Percentiles rank a stretch among this genome's conserved stretches.
Conservation (phyloP, 495 filamentous ascomycete species). For the Hypoxylon subgilvum region DNA sequence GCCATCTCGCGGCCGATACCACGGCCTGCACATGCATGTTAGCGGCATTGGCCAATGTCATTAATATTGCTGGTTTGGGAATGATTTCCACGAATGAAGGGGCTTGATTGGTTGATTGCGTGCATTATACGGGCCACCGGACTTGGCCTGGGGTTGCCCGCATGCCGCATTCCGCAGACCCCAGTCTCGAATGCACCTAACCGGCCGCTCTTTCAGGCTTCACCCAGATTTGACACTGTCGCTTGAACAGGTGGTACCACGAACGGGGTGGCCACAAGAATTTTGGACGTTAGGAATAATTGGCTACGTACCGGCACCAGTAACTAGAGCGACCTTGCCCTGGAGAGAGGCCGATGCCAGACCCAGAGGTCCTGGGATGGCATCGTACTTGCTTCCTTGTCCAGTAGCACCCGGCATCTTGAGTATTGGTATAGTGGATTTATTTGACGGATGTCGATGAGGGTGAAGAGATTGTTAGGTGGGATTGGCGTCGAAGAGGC, state of each 20-base stretch:
- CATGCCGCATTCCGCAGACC: neutral
- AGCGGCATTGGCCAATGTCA: too few species aligned
- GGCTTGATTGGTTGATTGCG: constrained; percentile 2
- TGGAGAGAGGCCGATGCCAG: constrained; percentile 55
- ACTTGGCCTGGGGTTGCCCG: constrained; percentile 27
- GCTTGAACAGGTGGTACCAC: too few species aligned
- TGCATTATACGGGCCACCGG: constrained; percentile 4
- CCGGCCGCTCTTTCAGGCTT: too few species aligned
- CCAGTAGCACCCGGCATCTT: constrained; percentile 48
- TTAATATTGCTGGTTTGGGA: constrained; percentile 1
- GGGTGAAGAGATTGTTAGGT: neutral
- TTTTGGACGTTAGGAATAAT: constrained; percentile 44
- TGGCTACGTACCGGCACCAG: constrained; percentile 42
- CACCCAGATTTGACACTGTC: too few species aligned
- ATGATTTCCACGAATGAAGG: neutral
- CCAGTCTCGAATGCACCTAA: constrained; percentile 7
- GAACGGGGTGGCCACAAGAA: too few species aligned
- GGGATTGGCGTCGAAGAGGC: neutral
- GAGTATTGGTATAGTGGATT: constrained; percentile 12
- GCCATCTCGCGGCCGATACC: constrained; percentile 79
- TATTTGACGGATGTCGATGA: neutral
- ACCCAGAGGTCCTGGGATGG: constrained; percentile 57
- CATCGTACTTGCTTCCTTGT: constrained; percentile 46
- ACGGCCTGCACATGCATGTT: constrained; percentile 54
- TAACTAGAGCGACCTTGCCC: constrained; percentile 54